Evolutionary conservation across 257 asterid species (phyloP), one percentile per base, ranked within the genome.

Genomic region (Linderniella brevidens): DNA sequence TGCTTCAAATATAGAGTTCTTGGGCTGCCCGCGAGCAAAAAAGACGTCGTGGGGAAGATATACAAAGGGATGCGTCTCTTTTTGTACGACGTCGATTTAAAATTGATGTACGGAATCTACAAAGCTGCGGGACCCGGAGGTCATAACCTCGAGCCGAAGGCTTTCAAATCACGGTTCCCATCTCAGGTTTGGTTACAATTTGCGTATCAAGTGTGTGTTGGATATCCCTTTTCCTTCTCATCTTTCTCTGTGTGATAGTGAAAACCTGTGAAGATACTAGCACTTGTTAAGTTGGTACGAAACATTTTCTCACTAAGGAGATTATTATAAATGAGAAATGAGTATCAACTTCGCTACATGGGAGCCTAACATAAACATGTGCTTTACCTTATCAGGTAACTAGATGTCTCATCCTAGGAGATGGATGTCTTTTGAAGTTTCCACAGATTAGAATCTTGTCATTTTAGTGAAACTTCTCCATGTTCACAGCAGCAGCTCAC

Each of bases 81-180:
- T 53, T 51, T 88, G 13, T 88, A 78, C 41, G 96, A 88, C 45
- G 52, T 78, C 11, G 93, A 84, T 62, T 58, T 67, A 51, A 88
- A 77, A 63, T 66, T 88, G 79, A 45, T 88, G 82, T 69, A 88
- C 43, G 98, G 98, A 20, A 84, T 88, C 58, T 84, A 74, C 46
- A 84, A 76, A 77, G 96, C 98, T 64, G 69, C 74, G 1, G 94
- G 72, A 43, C 74, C 60, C 35, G 98, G 98, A 38, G 98, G 98
- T 53, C 78, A 69, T 64, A 81, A 88, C 68, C 65, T 88, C 37
- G 74, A 68, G 54, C 94, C 94, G 41, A 78, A 67, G 66, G 96
- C 98, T 58, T 88, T 88, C 74, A 78, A 78, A 43, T 74, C 93
- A 19, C 80, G 80, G 69, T 88, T 74, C 58, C 98, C 98, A 54